phyloP scores from a whole-genome alignment of 2,329 filamentous ascomycete species.

The Dothideomycetidae sp. region DNA sequence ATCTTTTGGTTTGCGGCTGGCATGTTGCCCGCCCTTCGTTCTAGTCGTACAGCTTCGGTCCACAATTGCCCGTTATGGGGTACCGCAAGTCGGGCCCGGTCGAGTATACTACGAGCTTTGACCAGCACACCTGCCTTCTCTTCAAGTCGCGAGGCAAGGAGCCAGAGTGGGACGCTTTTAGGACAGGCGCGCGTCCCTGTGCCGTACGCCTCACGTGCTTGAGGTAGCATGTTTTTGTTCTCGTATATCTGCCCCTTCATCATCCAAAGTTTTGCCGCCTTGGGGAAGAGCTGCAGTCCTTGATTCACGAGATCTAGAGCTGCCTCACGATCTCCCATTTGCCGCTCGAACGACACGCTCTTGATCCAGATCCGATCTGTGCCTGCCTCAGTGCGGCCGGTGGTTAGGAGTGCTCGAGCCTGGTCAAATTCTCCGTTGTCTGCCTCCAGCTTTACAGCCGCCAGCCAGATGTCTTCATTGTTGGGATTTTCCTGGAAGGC shows the following conservation, averaged over 20 bases:
- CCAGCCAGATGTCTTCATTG: slow-evolving; percentile 96
- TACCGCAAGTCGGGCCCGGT: slow-evolving; percentile 74
- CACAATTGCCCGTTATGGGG: slow-evolving; percentile 76
- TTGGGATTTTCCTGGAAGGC: slow-evolving; percentile 93
- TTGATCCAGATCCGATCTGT: slow-evolving; percentile 98
- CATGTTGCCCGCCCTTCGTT: slow-evolving; percentile 72
- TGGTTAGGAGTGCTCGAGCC: slow-evolving; percentile 65
- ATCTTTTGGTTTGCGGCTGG: slow-evolving; percentile 80
- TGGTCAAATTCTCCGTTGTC: slow-evolving; percentile 73
- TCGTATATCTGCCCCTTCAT: slow-evolving; percentile 98
- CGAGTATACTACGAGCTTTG: slow-evolving; percentile 86
- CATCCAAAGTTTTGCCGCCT: slow-evolving; percentile 86
- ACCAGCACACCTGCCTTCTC: slow-evolving; percentile 71
- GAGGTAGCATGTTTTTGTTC: slow-evolving; percentile 58
- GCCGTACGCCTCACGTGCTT: slow-evolving; percentile 79
- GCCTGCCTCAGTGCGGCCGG: slow-evolving; percentile 74
- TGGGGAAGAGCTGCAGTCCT: slow-evolving; percentile 73
- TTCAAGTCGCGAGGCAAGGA: slow-evolving; percentile 77
- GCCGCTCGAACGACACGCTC: slow-evolving; percentile 82
- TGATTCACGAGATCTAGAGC: slow-evolving; percentile 80
- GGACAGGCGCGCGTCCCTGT: slow-evolving; percentile 79
- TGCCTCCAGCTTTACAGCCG: slow-evolving; percentile 89
- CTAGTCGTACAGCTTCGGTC: slow-evolving; percentile 86
- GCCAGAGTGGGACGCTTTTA: slow-evolving; percentile 73
- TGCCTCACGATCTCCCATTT: slow-evolving; percentile 61